phyloP scores from a whole-genome alignment of 2,329 filamentous ascomycete genomes.

The Blastomyces parvus region DNA sequence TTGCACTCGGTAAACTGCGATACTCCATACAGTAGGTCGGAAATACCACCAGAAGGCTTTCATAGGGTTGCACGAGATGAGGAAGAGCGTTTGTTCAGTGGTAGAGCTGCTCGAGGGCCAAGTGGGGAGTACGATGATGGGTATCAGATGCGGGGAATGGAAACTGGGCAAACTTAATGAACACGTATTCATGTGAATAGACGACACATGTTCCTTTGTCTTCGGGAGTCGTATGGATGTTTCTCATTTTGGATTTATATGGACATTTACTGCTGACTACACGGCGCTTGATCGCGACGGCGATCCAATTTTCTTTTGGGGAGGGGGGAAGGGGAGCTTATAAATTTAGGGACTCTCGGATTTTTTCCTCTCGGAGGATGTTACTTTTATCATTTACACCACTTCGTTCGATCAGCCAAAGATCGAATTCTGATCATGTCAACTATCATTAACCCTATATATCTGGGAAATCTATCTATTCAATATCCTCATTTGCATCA shows the following conservation, averaged over 20 bases:
- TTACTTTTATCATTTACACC: slow-evolving; percentile 15
- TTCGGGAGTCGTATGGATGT: neutral
- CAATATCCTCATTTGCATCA: too few species aligned
- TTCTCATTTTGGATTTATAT: neutral
- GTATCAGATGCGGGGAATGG: slow-evolving; percentile 4
- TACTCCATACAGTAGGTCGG: slow-evolving; percentile 10
- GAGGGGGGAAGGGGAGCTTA: too few species aligned
- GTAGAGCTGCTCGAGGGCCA: neutral
- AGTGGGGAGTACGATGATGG: neutral
- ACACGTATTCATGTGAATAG: slow-evolving; percentile 5
- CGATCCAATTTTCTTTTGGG: neutral
- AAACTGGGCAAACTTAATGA: neutral
- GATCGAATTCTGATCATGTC: neutral
- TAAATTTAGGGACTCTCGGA: neutral
- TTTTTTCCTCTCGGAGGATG: neutral
- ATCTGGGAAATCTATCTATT: neutral
- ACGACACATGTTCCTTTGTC: neutral
- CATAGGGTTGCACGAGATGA: slow-evolving; percentile 13
- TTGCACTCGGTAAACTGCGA: slow-evolving; percentile 13
- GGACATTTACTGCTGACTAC: neutral
- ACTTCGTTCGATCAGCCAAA: slow-evolving; percentile 13
- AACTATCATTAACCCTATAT: neutral
- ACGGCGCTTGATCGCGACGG: neutral
- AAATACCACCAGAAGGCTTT: slow-evolving; percentile 9
- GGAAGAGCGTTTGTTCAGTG: slow-evolving; percentile 12